Evolutionary conservation across 495 filamentous ascomycete species (phyloP).

Genomic region (Tuber magnatum): DNA sequence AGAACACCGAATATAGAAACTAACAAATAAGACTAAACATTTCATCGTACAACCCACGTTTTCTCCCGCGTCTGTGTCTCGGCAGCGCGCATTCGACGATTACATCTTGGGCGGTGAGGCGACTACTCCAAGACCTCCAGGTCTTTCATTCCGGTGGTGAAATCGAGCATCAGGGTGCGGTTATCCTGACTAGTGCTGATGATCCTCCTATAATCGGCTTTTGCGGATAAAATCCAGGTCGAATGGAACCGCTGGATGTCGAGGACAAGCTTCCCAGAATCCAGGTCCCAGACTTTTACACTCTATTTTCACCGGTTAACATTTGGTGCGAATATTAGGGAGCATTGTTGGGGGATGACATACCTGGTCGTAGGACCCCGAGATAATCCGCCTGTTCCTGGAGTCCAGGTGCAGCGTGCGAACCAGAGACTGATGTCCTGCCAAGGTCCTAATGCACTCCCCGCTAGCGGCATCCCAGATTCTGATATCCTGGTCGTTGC

Average conservation of each 20-base stretch:
- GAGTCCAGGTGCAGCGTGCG: constrained; percentile 82
- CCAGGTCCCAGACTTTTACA: constrained; percentile 84
- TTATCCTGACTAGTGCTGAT: constrained; percentile 91
- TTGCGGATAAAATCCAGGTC: constrained; percentile 92
- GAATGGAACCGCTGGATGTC: constrained; percentile 83
- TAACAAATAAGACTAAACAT: constrained; percentile 12
- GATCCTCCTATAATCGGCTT: constrained; percentile 87
- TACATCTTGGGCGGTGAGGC: constrained; percentile 1
- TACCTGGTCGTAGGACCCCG: constrained; percentile 81
- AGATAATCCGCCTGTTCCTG: constrained; percentile 71
- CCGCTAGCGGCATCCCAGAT: constrained; percentile 90
- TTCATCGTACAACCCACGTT: constrained; percentile 25
- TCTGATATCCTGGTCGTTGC: constrained; percentile 88
- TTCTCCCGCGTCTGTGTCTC: constrained; percentile 10
- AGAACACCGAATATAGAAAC: constrained; percentile 11
- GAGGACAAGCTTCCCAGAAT: constrained; percentile 62
- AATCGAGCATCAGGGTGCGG: constrained; percentile 85
- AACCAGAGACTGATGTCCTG: constrained; percentile 73
- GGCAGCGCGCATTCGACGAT: constrained; percentile 2
- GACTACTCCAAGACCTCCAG: constrained; percentile 49
- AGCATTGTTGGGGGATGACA: constrained; percentile 1
- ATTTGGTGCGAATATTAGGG: not conserved
- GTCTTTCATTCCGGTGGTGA: constrained; percentile 53
- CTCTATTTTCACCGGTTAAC: constrained; percentile 44
- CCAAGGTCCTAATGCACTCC: constrained; percentile 66